These are phyloP conservation scores for Cladorrhinum sp. DNA, from an alignment of 2,329 filamentous ascomycete genomes.

Conservation along the genomic window DNA sequence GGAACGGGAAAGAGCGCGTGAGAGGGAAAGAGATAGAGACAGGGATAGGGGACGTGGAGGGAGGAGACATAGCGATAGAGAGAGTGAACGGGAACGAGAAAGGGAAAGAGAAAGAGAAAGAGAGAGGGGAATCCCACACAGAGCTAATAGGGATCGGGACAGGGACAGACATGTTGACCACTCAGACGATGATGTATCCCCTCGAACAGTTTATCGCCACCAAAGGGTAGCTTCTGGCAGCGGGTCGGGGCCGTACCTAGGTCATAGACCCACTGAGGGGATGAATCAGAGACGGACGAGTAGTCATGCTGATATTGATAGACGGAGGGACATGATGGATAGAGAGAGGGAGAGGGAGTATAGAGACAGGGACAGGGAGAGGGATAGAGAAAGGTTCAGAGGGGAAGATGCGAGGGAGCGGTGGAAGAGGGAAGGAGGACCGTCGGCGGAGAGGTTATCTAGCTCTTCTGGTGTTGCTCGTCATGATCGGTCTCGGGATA, in stretches of 20 bases:
- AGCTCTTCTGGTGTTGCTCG: not conserved
- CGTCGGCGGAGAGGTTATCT: conserved; percentile 1
- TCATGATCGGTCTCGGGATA: conserved; percentile 30
- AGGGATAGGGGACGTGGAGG: conserved; percentile 26
- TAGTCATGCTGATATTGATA: conserved; percentile 49
- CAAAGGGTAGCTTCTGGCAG: conserved; percentile 29
- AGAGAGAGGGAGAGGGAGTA: conserved; percentile 33
- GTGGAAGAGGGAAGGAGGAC: conserved; percentile 10
- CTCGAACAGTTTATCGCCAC: conserved; percentile 23
- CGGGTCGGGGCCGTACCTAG: conserved; percentile 34
- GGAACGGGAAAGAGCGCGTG: conserved; percentile 38
- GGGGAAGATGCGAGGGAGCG: conserved; percentile 22
- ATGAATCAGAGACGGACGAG: conserved; percentile 42
- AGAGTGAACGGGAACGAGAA: conserved; percentile 29
- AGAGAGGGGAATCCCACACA: too few species aligned
- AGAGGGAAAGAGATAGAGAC: conserved; percentile 30
- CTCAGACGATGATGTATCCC: conserved; percentile 21
- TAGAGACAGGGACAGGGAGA: conserved; percentile 16
- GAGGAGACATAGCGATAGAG: conserved; percentile 24
- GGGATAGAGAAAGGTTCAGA: conserved; percentile 28
- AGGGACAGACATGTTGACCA: conserved; percentile 29
- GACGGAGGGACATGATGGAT: conserved; percentile 30
- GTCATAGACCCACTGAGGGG: conserved; percentile 36
- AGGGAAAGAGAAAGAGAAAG: conserved; percentile 8
- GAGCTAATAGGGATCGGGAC: conserved; percentile 25